phyloP scores from a whole-genome alignment of 2,329 filamentous ascomycete species.

The Colletotrichum sp. region DNA sequence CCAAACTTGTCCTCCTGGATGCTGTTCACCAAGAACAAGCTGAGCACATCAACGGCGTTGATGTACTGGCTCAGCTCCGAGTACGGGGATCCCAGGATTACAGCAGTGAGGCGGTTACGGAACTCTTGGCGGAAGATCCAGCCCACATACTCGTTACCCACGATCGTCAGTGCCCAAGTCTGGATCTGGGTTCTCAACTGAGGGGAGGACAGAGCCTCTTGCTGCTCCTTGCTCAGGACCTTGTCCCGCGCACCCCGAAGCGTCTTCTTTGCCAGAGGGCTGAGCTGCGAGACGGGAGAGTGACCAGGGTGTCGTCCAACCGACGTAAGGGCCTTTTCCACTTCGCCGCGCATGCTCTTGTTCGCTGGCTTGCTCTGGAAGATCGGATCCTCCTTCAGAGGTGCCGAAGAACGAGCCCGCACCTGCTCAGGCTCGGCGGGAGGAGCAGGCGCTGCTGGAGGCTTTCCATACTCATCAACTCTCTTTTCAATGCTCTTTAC shows the following conservation, averaged over 20 bases:
- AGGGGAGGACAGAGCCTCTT: slow-evolving; percentile 55
- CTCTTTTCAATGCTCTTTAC: slow-evolving; percentile 71
- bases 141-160: slow-evolving; percentile 62
- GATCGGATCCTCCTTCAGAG: slow-evolving; percentile 50
- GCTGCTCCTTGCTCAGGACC: slow-evolving; percentile 58
- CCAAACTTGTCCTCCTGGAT: slow-evolving; percentile 83
- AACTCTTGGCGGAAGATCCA: slow-evolving; percentile 75
- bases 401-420: slow-evolving; percentile 40
- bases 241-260: slow-evolving; percentile 52
- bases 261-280: slow-evolving; percentile 55
- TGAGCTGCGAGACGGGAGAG: slow-evolving; percentile 52
- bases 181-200: slow-evolving; percentile 54
- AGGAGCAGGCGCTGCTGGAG: slow-evolving; percentile 36
- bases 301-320: slow-evolving; percentile 52
- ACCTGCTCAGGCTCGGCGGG: slow-evolving; percentile 34
- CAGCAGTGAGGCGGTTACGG: slow-evolving; percentile 64
- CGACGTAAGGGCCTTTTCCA: slow-evolving; percentile 51
- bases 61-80: slow-evolving; percentile 72
- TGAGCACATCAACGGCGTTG: slow-evolving; percentile 74
- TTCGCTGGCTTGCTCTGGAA: slow-evolving; percentile 43
- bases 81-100: slow-evolving; percentile 76
- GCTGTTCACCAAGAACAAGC: slow-evolving; percentile 73
- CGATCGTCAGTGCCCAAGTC: slow-evolving; percentile 47
- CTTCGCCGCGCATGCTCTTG: slow-evolving; percentile 43
- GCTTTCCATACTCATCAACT: slow-evolving; percentile 66